phyloP scores from a whole-genome alignment of 306 rosid genomes.

The Sechiopsis laciniata region DNA sequence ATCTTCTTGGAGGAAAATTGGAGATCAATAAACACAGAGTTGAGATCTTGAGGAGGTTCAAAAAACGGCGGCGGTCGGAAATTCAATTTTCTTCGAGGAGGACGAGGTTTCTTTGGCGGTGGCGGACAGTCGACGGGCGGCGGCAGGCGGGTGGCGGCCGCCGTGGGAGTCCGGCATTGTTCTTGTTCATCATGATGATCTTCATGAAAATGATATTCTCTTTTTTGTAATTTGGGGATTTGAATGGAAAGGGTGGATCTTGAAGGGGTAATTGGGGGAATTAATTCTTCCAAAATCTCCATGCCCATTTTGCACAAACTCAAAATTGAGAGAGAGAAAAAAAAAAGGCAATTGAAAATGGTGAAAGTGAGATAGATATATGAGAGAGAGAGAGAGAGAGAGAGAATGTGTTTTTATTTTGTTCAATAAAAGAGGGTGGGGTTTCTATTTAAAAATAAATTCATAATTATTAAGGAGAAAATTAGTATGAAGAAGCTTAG shows the following conservation, averaged over 20 bases:
- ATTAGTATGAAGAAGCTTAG: no score
- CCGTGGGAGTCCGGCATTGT: constrained; percentile 42
- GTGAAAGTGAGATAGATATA: constrained; percentile 17
- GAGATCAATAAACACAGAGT: constrained; percentile 31
- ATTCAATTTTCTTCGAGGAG: constrained; percentile 23
- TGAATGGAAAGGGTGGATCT: constrained; percentile 11
- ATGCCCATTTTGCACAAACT: constrained; percentile 38
- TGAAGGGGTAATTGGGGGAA: constrained; percentile 42
- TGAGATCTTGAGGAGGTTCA: constrained; percentile 44
- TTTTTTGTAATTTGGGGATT: neutral
- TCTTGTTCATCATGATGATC: constrained; percentile 14
- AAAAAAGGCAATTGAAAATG: constrained; percentile 1
- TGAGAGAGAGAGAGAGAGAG: neutral
- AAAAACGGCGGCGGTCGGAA: constrained; percentile 28
- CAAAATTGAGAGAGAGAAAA: neutral
- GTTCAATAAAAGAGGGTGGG: no score
- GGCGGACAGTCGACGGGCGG: constrained; percentile 47
- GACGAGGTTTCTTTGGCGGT: constrained; percentile 50
- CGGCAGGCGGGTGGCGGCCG: constrained; percentile 26
- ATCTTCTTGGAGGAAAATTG: constrained; percentile 30
- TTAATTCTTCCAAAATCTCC: constrained; percentile 39
- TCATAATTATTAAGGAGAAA: no score
- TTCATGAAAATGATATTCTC: no score
- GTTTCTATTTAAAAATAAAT: no score
- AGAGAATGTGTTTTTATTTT: no score